Base-by-base conservation (phyloP, 176 grass and related monocot genomes). In the Triticum turgidum region DNA sequence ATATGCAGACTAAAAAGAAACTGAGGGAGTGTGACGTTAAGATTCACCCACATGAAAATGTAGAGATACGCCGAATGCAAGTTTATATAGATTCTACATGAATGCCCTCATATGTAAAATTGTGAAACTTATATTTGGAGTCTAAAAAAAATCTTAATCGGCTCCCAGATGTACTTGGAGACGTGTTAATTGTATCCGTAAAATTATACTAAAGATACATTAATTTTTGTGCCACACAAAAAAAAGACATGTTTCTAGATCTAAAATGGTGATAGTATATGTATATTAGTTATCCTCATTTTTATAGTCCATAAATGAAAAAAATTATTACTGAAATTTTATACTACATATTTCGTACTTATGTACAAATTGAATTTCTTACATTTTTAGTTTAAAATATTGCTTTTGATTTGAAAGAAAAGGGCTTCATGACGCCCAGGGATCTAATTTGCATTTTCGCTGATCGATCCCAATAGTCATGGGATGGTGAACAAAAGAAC, bases 21-120 rank as follows among this genome's bases (percentile, higher is more conserved):
- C 32, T 3, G 32, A 32, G 32, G 32, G 32, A 32, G 3, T 27
- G 30, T 18, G 51, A 63, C 69, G 5, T 88, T 2, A 45, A 76
- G 88, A 81, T 85, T 30, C 2, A 7, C 6, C 10, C 20, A 9
- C 25, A 69, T 77, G 21, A 63, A 86, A 82, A 74, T 49, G 11
- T 80, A 13, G 1, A 3, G 0, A 72, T 2, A 11, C 5, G 3
- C 21, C 11, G 6, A 7, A 62, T 7, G 11, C 61, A 87, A 84
- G 81, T 61, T 49, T 56, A 90, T 7, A 70, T 0, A 0, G 61
- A 5, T 69, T 69, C 17, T 58, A 58, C 54, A 56, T 21, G 6
- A 6, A 21, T 58, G 17, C 5, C 5, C 52, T 56, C 6, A 18
- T 56, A 56, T 56, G 14, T 5, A 56, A 56, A 56, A 58, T 20